Base-by-base conservation (phyloP, 371 early-diverging fungal genomes). In the Mucor indicus region DNA sequence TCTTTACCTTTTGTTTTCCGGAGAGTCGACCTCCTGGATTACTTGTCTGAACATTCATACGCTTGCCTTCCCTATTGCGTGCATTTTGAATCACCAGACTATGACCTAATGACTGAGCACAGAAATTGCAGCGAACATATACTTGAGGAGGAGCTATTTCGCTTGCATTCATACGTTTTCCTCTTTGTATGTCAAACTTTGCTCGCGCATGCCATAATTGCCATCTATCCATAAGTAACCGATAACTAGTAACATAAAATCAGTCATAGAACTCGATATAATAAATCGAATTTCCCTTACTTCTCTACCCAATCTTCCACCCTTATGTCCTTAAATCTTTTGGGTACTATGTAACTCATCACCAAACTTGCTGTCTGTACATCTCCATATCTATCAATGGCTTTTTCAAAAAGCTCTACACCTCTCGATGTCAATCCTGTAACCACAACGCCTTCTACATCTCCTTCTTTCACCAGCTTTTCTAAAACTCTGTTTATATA, bases 111-210 rank as follows among this genome's bases (percentile, higher is more conserved):
- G 82, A 77, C 62, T 88, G 87, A 39, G 84, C 81, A 61, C 97
- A 97, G 59, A 81, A 92, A 57, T 86, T 89, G 64, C 97, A 97
- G 30, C 93, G 85, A 23, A 94, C 85, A 53, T 91, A 87, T 4
- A 93, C 84, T 53, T 92, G 93, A 8, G 89, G 86, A 12, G 91
- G 78, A 0, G 84, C 77, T 38, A 85, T 75, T 22, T 82, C 80
- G 23, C 79, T 73, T 4, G 77, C 62, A 41, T 60, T 72, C 67
- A 79, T 76, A 43, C 74, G 62, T 41, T 81, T 75, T 24, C 88
- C 88, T 11, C 90, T 79, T 20, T 80, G 83, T 55, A 97, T 94
- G 68, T 97, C 98, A 56, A 95, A 93, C 24, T 79, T 69, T 11
- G 93, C 92, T 3, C 98, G 77, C 13, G 65, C 72, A 42, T 87